Percentiles rank a stretch among this genome's conserved stretches.
phyloP scores from a whole-genome alignment of 2,329 filamentous ascomycete genomes.

The Coleophoma eucalyptorum region DNA sequence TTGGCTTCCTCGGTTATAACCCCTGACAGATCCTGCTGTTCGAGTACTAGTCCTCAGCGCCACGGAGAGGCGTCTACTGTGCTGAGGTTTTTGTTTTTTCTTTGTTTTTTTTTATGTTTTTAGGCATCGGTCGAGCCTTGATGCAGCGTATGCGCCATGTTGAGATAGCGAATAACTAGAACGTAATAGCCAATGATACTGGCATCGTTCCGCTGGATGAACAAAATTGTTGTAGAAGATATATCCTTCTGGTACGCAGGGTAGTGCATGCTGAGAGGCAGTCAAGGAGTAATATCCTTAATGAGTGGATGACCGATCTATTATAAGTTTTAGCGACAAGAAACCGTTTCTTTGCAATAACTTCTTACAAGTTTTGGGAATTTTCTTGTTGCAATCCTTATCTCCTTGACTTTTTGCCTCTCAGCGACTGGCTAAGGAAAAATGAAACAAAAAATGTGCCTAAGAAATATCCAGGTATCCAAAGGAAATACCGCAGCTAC shows the following conservation, averaged over 20 bases:
- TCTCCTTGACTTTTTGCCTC: no score
- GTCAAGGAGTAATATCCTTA: no score
- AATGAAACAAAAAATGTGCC: no score
- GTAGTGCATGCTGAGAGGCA: no score
- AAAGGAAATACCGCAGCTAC: no score
- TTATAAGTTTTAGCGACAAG: background rate
- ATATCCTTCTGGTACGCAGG: background rate
- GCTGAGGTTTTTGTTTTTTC: conserved; percentile 1
- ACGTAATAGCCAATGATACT: background rate
- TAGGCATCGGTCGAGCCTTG: background rate
- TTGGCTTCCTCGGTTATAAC: background rate
- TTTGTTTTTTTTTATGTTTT: background rate
- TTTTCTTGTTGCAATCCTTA: background rate
- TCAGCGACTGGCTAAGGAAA: no score
- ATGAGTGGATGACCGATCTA: background rate
- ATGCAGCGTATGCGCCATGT: background rate
- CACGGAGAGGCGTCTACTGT: conserved; percentile 2
- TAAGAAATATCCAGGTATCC: no score
- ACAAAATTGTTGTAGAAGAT: background rate
- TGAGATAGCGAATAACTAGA: background rate
- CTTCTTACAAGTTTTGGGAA: background rate
- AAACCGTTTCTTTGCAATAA: background rate
- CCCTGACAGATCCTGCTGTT: background rate
- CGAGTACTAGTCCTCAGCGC: conserved; percentile 2
- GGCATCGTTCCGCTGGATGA: background rate